Percentiles rank a stretch among this genome's conserved stretches.
Evolutionary conservation across 2,329 filamentous ascomycete species (phyloP).

Genomic region (Trichoderma simmonsii): DNA sequence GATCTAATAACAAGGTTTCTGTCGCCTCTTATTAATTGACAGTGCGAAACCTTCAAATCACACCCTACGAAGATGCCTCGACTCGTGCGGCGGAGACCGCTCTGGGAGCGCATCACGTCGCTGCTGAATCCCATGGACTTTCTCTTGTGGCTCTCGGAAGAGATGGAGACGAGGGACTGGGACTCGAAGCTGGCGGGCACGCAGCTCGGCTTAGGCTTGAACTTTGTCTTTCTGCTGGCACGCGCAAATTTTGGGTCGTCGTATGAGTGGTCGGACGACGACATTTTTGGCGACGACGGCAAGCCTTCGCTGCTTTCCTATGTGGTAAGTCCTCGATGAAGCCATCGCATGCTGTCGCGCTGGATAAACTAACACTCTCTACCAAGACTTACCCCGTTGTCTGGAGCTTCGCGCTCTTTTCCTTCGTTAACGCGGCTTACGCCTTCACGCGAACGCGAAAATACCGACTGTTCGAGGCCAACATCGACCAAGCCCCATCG

Average conservation of each 20-base stretch:
- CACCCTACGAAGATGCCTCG: constrained; percentile 53
- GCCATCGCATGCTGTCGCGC: constrained; percentile 16
- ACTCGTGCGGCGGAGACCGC: constrained; percentile 76
- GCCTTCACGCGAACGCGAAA: constrained; percentile 77
- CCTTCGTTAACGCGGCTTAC: constrained; percentile 74
- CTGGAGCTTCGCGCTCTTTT: constrained; percentile 64
- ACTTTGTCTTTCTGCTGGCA: constrained; percentile 77
- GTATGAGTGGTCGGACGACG: constrained; percentile 54
- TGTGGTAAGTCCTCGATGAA: constrained; percentile 41
- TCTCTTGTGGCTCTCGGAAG: constrained; percentile 85
- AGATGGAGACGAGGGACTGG: constrained; percentile 88
- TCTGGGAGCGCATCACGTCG: constrained; percentile 75
- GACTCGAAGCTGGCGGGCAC: constrained; percentile 76
- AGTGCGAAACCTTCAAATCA: background rate
- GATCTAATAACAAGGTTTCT: background rate
- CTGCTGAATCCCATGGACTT: constrained; percentile 86
- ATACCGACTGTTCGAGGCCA: constrained; percentile 87
- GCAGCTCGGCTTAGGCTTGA: constrained; percentile 71
- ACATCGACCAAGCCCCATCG: constrained; percentile 69
- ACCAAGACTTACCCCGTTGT: constrained; percentile 65
- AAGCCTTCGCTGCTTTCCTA: constrained; percentile 63
- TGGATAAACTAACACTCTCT: background rate
- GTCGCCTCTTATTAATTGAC: background rate
- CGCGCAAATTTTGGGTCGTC: constrained; percentile 66
- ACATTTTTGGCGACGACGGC: constrained; percentile 76